A percentile compares a stretch with the other conserved stretches of the same genome.
Evolutionary conservation across 176 grass and related monocot species (phyloP).

Genomic region (Thalia dealbata): DNA sequence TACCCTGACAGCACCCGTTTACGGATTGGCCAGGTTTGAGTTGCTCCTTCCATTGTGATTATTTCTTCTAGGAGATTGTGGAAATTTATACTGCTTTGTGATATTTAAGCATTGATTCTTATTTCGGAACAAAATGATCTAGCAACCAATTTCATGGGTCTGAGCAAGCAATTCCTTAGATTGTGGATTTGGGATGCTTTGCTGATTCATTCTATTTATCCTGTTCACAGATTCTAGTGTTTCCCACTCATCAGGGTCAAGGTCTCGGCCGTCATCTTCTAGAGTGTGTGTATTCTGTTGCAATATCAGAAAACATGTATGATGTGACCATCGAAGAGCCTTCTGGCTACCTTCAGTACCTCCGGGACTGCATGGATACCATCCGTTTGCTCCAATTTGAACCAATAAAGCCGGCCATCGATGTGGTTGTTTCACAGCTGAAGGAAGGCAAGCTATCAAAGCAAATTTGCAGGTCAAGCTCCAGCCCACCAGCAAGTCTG

Average conservation of each 20-base stretch:
- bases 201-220: slow-evolving; percentile 6
- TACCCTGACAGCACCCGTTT: slow-evolving; percentile 70
- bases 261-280: slow-evolving; percentile 68
- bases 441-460: slow-evolving; percentile 63
- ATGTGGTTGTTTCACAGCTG: slow-evolving; percentile 34
- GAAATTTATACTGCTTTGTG: not conserved
- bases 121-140: not conserved
- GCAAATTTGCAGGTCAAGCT: slow-evolving; percentile 29
- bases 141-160: not conserved
- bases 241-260: slow-evolving; percentile 76
- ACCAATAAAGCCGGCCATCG: slow-evolving; percentile 41
- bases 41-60: slow-evolving; percentile 1
- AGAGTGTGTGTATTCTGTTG: slow-evolving; percentile 63
- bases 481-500: slow-evolving; percentile 35
- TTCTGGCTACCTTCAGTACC: slow-evolving; percentile 86
- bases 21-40: slow-evolving; percentile 65
- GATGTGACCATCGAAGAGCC: slow-evolving; percentile 79
- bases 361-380: slow-evolving; percentile 67
- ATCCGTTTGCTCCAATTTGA: slow-evolving; percentile 48
- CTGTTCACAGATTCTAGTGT: slow-evolving; percentile 62
- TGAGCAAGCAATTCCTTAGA: not conserved
- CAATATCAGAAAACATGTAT: slow-evolving; percentile 61
- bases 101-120: not conserved
- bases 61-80: slow-evolving; percentile 8
- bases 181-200: not conserved